A percentile compares a stretch with the other conserved stretches of the same genome.
Evolutionary conservation across 2,329 filamentous ascomycete species (phyloP).

Genomic region (Calonectria montana): DNA sequence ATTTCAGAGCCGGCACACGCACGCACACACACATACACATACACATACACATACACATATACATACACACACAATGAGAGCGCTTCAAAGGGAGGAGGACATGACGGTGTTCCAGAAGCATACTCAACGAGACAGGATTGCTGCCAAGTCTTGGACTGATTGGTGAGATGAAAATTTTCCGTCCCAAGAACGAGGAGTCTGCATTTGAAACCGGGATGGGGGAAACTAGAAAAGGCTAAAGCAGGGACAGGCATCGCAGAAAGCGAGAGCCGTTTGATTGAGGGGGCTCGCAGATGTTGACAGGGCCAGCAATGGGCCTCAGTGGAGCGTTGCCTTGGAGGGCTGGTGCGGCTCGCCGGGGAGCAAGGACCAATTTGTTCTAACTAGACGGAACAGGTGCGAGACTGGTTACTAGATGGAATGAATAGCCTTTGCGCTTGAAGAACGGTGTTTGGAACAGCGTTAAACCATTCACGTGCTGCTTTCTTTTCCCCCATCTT

Average conservation of each 20-base stretch:
- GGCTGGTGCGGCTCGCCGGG: background rate
- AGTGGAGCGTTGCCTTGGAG: background rate
- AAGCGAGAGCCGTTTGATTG: background rate
- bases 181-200: background rate
- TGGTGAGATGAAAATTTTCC: slow-evolving; percentile 17
- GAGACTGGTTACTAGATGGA: background rate
- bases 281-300: background rate
- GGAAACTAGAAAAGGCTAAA: slow-evolving; percentile 14
- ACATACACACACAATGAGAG: no score
- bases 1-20: background rate
- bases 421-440: background rate
- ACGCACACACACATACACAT: no score
- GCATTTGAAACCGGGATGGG: slow-evolving; percentile 6
- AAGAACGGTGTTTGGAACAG: background rate
- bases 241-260: background rate
- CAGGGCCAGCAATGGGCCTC: background rate
- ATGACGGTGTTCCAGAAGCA: background rate
- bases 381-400: background rate
- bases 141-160: slow-evolving; percentile 1
- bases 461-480: no score
- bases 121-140: background rate
- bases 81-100: background rate
- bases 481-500: background rate
- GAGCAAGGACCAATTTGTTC: background rate
- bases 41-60: background rate